A percentile compares a stretch with the other conserved stretches of the same genome.
These are phyloP conservation scores for Chytridium lagenaria DNA, from an alignment of 371 early-diverging fungal species.

Conservation along the genomic window DNA sequence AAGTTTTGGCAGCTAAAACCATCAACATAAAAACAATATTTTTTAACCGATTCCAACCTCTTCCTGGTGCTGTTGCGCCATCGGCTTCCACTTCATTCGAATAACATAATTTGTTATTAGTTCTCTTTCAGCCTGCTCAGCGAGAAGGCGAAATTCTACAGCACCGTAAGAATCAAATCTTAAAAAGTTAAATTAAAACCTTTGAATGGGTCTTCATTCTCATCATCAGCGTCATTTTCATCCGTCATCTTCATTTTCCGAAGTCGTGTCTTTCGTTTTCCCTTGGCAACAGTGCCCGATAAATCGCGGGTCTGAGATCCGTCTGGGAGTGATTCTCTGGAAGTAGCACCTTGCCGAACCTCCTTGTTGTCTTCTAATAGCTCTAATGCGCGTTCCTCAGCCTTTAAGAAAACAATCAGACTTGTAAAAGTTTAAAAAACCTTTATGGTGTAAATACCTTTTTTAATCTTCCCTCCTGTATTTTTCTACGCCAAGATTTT, in stretches of 20 bases:
- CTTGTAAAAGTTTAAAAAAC: background rate
- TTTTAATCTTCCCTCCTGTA: background rate
- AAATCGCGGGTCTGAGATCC: background rate
- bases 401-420: no score
- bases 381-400: constrained; percentile 7
- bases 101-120: constrained; percentile 32
- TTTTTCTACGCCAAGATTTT: background rate
- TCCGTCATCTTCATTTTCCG: background rate
- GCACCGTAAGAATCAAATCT: background rate
- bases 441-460: background rate
- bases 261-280: background rate
- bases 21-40: background rate
- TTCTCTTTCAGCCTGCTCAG: constrained; percentile 38
- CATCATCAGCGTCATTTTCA: constrained; percentile 20
- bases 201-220: constrained; percentile 15
- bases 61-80: background rate
- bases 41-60: background rate
- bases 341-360: background rate
- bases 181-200: background rate
- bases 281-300: background rate
- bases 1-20: constrained; percentile 18
- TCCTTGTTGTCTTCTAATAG: background rate
- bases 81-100: constrained; percentile 29
- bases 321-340: background rate
- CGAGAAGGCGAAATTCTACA: constrained; percentile 35